A percentile compares a stretch with the other conserved stretches of the same genome.
Evolutionary conservation across 768 basidiomycete genomes (phyloP).

Genomic region (Mycena indigotica): DNA sequence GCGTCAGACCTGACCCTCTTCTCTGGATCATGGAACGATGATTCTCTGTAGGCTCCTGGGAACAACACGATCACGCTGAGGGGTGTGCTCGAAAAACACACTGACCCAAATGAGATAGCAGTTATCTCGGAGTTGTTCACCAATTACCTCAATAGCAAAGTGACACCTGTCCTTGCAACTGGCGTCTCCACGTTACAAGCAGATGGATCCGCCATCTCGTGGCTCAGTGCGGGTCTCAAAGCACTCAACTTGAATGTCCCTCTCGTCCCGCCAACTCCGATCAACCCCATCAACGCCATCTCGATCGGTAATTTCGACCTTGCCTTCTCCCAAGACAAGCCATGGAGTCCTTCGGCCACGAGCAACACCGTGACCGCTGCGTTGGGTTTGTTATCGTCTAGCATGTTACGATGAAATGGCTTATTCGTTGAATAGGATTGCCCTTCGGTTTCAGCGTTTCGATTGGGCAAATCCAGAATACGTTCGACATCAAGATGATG

Average conservation of each 20-base stretch:
- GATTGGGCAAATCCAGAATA: slow-evolving; percentile 64
- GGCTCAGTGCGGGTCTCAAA: slow-evolving; percentile 65
- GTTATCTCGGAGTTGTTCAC: slow-evolving; percentile 67
- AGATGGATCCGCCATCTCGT: slow-evolving; percentile 60
- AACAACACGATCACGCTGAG: slow-evolving; percentile 59
- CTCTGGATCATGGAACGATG: too few relatives aligned
- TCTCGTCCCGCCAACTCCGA: slow-evolving; percentile 51
- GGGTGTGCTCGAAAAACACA: slow-evolving; percentile 60
- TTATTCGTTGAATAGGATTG: slow-evolving; percentile 43
- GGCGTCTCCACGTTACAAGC: slow-evolving; percentile 60
- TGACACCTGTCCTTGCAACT: slow-evolving; percentile 57
- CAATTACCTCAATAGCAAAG: slow-evolving; percentile 67
- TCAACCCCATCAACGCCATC: slow-evolving; percentile 68
- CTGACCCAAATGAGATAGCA: slow-evolving; percentile 44
- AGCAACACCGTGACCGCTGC: slow-evolving; percentile 62
- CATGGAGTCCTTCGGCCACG: slow-evolving; percentile 60
- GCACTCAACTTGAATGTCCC: slow-evolving; percentile 63
- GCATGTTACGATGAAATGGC: too few relatives aligned
- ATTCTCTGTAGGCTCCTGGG: slow-evolving; percentile 49
- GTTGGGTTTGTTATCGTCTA: slow-evolving; percentile 40
- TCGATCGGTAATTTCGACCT: slow-evolving; percentile 62
- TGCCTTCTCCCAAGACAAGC: slow-evolving; percentile 50
- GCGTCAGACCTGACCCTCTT: slow-evolving; percentile 25
- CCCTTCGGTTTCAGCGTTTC: slow-evolving; percentile 70
- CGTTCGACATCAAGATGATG: slow-evolving; percentile 57